Conservation (phyloP, 78 protist genomes). For the Cavenderia fasciculata region DNA sequence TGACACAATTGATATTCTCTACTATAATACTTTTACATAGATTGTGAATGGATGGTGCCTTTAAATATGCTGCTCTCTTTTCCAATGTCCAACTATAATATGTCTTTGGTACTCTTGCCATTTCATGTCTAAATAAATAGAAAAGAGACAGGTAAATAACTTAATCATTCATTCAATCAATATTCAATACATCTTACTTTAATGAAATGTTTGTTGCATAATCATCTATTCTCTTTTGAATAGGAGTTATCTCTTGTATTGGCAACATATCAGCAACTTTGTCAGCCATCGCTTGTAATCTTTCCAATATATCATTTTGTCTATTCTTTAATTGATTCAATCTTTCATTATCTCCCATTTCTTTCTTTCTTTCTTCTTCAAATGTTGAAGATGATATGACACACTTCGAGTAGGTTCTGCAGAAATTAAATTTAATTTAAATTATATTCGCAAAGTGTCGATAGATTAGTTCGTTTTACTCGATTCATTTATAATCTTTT, state of each 20-base stretch:
- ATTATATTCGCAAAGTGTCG: too few species aligned
- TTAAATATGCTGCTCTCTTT: constrained; percentile 36
- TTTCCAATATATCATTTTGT: constrained; percentile 17
- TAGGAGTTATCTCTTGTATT: neutral
- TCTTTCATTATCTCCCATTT: neutral
- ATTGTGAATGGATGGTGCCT: constrained; percentile 43
- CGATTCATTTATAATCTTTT: neutral
- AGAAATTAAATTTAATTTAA: too few species aligned
- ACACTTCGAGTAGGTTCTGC: too few species aligned
- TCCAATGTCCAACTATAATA: constrained; percentile 55
- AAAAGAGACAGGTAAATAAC: neutral
- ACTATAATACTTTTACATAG: constrained; percentile 66
- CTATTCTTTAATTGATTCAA: neutral
- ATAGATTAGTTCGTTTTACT: neutral
- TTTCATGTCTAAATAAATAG: constrained; percentile 14
- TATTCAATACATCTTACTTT: constrained; percentile 13
- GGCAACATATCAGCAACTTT: constrained; percentile 20
- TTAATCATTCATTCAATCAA: neutral
- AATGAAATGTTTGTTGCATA: neutral
- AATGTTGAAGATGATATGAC: too few species aligned
- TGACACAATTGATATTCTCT: constrained; percentile 66
- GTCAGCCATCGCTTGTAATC: neutral
- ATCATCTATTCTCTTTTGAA: constrained; percentile 19
- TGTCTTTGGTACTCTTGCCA: constrained; percentile 38
- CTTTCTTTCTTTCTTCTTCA: neutral